Evolutionary conservation across 495 filamentous ascomycete genomes (phyloP), one percentile per base, ranked within the genome.

Genomic region (Penicillium samsonianum): DNA sequence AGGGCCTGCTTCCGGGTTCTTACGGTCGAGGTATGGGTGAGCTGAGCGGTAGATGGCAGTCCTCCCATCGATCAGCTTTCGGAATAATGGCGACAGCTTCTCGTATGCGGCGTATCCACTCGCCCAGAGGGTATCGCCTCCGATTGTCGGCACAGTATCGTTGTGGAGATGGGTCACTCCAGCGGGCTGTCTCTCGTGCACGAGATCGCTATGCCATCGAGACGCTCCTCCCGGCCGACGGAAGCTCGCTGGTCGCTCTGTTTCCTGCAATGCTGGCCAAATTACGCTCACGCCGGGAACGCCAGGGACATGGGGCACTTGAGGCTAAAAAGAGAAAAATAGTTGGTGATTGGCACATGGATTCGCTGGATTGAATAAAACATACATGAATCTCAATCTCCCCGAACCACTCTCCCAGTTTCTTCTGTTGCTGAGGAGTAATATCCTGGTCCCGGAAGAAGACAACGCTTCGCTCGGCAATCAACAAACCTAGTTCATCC

Each of bases 381-480:
- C 80, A 71, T 73, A 87, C 84, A 67, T 89, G 87, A 26, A 90
- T 67, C 58, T 90, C 87, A 40, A 88, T 69, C 55, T 87, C 82
- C 0, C 87, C 87, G 63, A 77, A 89, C 58, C 80, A 80, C 63
- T 90, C 81, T 1, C 86, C 86, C 11, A 90, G 69, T 16, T 75
- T 78, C 50, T 85, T 85, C 61, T 90, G 87, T 62, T 90, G 78
- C 60, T 89, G 84, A 1, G 87, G 86, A 7, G 78, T 77, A 42
- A 91, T 73, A 52, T 90, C 85, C 62, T 91, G 88, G 58, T 89
- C 78, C 5, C 88, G 78, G 74, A 90, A 87, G 69, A 91, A 90
- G 31, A 90, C 87, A 11, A 91, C 87, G 53, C 85, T 87, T 28
- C 88, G 73, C 67, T 89, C 86, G 3, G 88, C 86, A 57, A 90